phyloP scores from a whole-genome alignment of 208 protist genomes.

The Phytomonas sp. region DNA sequence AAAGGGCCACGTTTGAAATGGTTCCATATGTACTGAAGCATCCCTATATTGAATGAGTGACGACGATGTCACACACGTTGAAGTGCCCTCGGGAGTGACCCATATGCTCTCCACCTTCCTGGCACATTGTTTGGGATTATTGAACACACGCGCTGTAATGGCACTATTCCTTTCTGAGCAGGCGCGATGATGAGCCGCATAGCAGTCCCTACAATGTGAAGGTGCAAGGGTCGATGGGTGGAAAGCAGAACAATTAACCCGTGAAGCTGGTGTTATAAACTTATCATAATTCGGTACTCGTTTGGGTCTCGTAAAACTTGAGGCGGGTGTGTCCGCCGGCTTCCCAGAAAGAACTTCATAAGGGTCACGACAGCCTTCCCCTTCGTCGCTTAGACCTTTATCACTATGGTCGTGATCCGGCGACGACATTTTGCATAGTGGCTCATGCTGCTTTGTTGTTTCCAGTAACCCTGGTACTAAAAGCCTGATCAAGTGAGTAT shows the following conservation, averaged over 20 bases:
- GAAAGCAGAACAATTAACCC: neutral
- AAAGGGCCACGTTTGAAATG: constrained; percentile 6
- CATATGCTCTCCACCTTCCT: neutral
- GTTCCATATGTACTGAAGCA: neutral
- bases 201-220: neutral
- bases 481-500: neutral
- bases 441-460: neutral
- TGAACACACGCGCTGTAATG: neutral
- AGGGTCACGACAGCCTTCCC: neutral
- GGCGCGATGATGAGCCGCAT: neutral
- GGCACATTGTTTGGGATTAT: neutral
- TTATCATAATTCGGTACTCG: neutral
- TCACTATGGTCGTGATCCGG: neutral
- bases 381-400: neutral
- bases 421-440: neutral
- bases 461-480: neutral
- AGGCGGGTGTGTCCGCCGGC: neutral
- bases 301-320: neutral
- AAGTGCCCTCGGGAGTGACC: neutral
- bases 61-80: neutral
- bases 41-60: neutral
- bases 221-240: neutral
- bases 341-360: neutral
- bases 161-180: neutral
- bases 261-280: neutral